A percentile compares a stretch with the other conserved stretches of the same genome.
Evolutionary conservation across 2,329 filamentous ascomycete genomes (phyloP).

Genomic region (Blastomyces gilchristii): DNA sequence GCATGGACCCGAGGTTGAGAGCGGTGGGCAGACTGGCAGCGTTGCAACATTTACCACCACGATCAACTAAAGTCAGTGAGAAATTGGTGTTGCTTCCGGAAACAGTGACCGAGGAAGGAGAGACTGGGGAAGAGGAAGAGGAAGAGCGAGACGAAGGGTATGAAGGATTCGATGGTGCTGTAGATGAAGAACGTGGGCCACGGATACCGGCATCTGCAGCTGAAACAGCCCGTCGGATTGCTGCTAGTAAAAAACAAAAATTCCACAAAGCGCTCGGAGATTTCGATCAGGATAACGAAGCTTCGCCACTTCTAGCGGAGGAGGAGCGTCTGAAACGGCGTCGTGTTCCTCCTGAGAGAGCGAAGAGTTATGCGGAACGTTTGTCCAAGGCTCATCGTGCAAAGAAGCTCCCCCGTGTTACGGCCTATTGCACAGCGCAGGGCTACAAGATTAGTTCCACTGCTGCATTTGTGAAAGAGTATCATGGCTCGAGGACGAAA

Average conservation of each 20-base stretch:
- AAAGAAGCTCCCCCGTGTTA: conserved; percentile 79
- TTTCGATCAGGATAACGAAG: conserved; percentile 47
- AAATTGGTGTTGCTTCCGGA: conserved; percentile 94
- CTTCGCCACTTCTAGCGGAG: conserved; percentile 42
- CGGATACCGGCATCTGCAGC: conserved; percentile 24
- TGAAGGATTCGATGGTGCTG: conserved; percentile 11
- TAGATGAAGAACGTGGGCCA: conserved; percentile 18
- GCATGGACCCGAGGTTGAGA: conserved; percentile 11
- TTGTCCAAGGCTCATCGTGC: conserved; percentile 78
- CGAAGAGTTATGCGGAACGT: conserved; percentile 90
- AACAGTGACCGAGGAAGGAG: conserved; percentile 46
- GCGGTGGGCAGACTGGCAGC: conserved; percentile 45
- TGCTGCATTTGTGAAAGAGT: conserved; percentile 78
- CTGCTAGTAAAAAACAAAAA: conserved; percentile 25
- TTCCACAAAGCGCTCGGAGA: conserved; percentile 34
- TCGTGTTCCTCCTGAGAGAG: conserved; percentile 39
- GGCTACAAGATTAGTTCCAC: conserved; percentile 81
- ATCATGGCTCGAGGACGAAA: conserved; percentile 85
- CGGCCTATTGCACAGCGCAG: conserved; percentile 92
- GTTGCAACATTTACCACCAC: conserved; percentile 58
- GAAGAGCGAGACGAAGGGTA: conserved; percentile 18
- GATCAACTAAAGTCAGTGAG: conserved; percentile 89
- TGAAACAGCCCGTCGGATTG: conserved; percentile 23
- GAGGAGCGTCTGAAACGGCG: conserved; percentile 54
- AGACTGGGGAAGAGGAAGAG: conserved; percentile 33